Conservation (phyloP, 352 stramenopile genomes). For the Globisporangium mamillatum region DNA sequence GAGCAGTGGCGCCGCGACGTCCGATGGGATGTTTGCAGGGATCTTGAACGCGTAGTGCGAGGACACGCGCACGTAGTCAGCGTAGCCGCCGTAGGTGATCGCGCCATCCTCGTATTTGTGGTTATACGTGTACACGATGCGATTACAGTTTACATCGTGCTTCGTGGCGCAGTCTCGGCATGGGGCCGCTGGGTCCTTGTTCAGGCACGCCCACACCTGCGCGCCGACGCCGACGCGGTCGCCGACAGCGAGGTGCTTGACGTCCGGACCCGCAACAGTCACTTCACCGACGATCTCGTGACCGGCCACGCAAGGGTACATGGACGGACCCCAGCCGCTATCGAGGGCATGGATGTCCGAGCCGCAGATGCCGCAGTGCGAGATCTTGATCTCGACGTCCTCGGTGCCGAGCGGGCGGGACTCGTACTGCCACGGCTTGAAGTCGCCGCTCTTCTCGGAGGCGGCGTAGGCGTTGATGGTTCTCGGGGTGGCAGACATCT, state of each 20-base stretch:
- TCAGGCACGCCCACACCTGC: background rate
- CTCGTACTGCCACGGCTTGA: conserved; percentile 43
- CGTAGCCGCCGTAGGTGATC: conserved; percentile 63
- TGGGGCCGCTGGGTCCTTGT: background rate
- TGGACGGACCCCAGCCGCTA: conserved; percentile 39
- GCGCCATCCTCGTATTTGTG: conserved; percentile 23
- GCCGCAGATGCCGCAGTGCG: conserved; percentile 57
- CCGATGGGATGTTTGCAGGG: conserved; percentile 62
- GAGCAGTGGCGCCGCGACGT: conserved; percentile 58
- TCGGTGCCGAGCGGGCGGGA: conserved; percentile 39
- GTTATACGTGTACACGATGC: conserved; percentile 57
- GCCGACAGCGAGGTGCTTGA: conserved; percentile 63
- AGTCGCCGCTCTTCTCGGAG: conserved; percentile 26
- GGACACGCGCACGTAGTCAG: conserved; percentile 59
- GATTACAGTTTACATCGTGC: conserved; percentile 31
- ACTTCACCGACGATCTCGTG: conserved; percentile 61
- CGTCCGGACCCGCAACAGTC: conserved; percentile 31
- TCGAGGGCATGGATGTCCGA: conserved; percentile 53
- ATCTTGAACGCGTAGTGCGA: conserved; percentile 69
- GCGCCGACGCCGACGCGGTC: conserved; percentile 29
- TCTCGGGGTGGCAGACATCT: too few relatives aligned
- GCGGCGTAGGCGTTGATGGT: conserved; percentile 45
- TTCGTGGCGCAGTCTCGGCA: too few relatives aligned
- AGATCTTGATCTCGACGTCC: conserved; percentile 63
- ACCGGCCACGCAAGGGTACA: conserved; percentile 44